Percentiles rank a stretch among this genome's conserved stretches.
phyloP scores from a whole-genome alignment of 1,284 basidiomycete species.

The Marasmius oreades region DNA sequence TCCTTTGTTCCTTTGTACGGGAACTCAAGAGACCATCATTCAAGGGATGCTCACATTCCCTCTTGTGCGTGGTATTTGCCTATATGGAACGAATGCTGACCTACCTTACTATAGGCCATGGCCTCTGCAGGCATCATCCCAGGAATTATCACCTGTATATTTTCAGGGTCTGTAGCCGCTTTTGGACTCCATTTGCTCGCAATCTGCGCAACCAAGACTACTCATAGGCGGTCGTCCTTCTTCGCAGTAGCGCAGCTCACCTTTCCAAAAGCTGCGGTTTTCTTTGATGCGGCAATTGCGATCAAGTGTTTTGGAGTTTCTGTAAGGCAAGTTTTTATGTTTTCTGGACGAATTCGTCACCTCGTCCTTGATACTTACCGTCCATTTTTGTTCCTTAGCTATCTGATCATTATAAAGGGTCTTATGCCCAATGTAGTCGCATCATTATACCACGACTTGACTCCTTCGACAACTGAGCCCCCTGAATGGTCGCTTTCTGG shows the following conservation, averaged over 20 bases:
- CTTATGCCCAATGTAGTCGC: slow-evolving; percentile 93
- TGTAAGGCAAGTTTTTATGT: slow-evolving; percentile 59
- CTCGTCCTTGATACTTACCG: slow-evolving; percentile 5
- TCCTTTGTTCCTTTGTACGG: slow-evolving; percentile 4
- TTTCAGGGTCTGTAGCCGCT: slow-evolving; percentile 77
- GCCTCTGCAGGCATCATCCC: slow-evolving; percentile 84
- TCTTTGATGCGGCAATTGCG: slow-evolving; percentile 93
- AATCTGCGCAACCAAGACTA: slow-evolving; percentile 78
- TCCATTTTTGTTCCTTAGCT: slow-evolving; percentile 41
- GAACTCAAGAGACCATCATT: slow-evolving; percentile 2
- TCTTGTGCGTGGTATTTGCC: slow-evolving; percentile 43
- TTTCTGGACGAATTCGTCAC: not conserved
- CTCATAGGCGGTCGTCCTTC: slow-evolving; percentile 80
- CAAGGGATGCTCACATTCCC: slow-evolving; percentile 80
- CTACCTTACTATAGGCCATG: slow-evolving; percentile 56
- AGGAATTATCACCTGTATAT: slow-evolving; percentile 84
- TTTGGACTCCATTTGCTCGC: slow-evolving; percentile 92
- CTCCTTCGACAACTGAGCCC: slow-evolving; percentile 58
- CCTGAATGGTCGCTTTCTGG: slow-evolving; percentile 77
- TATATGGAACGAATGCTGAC: slow-evolving; percentile 10
- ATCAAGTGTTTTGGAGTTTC: slow-evolving; percentile 97
- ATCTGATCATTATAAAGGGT: slow-evolving; percentile 92
- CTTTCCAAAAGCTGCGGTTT: slow-evolving; percentile 78
- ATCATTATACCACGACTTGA: slow-evolving; percentile 78
- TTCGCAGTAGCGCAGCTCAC: slow-evolving; percentile 85